Conservation (phyloP, 257 asterid genomes). For the Oldenlandia corymbosa region DNA sequence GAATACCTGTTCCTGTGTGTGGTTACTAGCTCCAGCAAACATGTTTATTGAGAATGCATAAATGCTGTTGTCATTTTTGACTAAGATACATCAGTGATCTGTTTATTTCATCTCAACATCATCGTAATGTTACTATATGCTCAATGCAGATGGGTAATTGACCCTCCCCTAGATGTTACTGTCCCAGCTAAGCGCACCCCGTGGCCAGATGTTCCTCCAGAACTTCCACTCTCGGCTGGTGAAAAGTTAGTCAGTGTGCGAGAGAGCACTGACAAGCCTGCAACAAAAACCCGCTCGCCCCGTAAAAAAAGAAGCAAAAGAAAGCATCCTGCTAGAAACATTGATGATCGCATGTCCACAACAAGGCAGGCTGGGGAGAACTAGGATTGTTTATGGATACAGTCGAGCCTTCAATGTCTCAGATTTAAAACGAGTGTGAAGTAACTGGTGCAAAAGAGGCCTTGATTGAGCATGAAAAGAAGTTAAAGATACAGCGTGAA, state of each 20-base stretch:
- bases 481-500: slow-evolving; percentile 19
- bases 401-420: neutral
- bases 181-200: slow-evolving; percentile 92
- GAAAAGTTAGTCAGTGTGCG: slow-evolving; percentile 38
- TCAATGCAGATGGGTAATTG: slow-evolving; percentile 73
- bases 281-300: slow-evolving; percentile 48
- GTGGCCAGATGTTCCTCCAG: slow-evolving; percentile 97
- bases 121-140: neutral
- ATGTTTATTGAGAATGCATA: neutral
- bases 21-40: neutral
- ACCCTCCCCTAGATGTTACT: slow-evolving; percentile 79
- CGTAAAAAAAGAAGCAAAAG: slow-evolving; percentile 61
- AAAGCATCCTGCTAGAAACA: slow-evolving; percentile 48
- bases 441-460: slow-evolving; percentile 13
- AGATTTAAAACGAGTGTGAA: slow-evolving; percentile 26
- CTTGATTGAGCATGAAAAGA: slow-evolving; percentile 18
- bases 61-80: neutral
- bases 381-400: slow-evolving; percentile 22
- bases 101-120: neutral
- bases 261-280: slow-evolving; percentile 47
- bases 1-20: neutral
- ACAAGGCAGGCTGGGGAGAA: slow-evolving; percentile 38
- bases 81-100: neutral
- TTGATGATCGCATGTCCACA: slow-evolving; percentile 45
- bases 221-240: slow-evolving; percentile 63